phyloP scores from a whole-genome alignment of 2,329 filamentous ascomycete genomes.

The Gnomoniopsis sp. region DNA sequence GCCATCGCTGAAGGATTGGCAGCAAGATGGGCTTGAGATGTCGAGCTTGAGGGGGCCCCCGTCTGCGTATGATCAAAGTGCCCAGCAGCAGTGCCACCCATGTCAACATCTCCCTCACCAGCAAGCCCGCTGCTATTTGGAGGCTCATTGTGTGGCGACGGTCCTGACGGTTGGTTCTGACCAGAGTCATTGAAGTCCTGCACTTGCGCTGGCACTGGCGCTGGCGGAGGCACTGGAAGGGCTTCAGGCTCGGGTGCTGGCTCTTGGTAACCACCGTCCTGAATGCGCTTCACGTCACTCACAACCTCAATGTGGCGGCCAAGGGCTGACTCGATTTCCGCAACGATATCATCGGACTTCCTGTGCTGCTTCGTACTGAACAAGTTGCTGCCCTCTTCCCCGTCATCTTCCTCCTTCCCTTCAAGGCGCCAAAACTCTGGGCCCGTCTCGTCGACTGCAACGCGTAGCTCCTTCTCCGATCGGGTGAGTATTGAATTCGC shows the following conservation, averaged over 20 bases:
- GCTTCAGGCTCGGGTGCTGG: conserved; percentile 43
- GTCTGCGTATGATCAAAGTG: conserved; percentile 68
- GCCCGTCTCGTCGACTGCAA: conserved; percentile 57
- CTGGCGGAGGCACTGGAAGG: conserved; percentile 27
- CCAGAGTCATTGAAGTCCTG: conserved; percentile 20
- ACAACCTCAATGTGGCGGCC: conserved; percentile 64
- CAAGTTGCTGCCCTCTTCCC: conserved; percentile 38
- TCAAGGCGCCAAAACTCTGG: conserved; percentile 64
- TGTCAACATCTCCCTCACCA: conserved; percentile 61
- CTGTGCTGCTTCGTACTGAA: conserved; percentile 42
- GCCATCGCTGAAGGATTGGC: conserved; percentile 52
- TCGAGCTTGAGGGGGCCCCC: conserved; percentile 56
- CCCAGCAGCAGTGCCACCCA: conserved; percentile 61
- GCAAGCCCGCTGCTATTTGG: conserved; percentile 53
- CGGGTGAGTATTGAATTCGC: conserved; percentile 65
- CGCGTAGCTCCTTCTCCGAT: conserved; percentile 73
- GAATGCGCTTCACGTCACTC: conserved; percentile 64
- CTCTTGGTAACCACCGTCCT: conserved; percentile 75
- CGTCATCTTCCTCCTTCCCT: conserved; percentile 47
- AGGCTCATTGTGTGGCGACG: conserved; percentile 52
- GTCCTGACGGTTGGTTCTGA: conserved; percentile 40
- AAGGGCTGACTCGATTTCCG: conserved; percentile 69
- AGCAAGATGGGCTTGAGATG: conserved; percentile 59
- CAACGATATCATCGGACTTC: conserved; percentile 69
- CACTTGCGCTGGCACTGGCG: conserved; percentile 21